Evolutionary conservation across 495 filamentous ascomycete species (phyloP).

Genomic region (Tuber indicum): DNA sequence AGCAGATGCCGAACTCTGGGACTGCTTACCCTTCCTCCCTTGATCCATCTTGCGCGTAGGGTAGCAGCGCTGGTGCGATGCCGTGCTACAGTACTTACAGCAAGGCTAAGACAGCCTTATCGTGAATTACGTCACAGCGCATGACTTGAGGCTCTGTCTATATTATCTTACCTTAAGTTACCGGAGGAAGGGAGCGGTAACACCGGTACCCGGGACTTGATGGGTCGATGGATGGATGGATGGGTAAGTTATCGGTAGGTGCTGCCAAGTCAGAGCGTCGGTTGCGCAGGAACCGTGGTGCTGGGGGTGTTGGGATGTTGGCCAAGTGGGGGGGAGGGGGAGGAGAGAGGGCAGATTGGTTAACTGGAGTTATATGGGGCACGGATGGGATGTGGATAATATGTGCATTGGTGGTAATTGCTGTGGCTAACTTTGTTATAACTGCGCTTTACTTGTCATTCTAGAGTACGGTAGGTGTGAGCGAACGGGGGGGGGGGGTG

Average conservation of each 20-base stretch:
- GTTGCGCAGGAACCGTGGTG: background rate
- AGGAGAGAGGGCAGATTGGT: background rate
- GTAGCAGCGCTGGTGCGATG: background rate
- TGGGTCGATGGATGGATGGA: background rate
- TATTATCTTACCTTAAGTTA: background rate
- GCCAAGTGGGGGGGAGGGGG: background rate
- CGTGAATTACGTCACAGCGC: background rate
- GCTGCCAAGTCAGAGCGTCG: background rate
- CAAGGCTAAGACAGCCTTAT: background rate
- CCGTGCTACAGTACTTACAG: background rate
- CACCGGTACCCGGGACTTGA: background rate
- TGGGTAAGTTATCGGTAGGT: no score
- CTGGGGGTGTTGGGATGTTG: background rate
- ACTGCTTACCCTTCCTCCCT: background rate
- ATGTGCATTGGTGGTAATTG: no score
- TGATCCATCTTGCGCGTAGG: background rate
- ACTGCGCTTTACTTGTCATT: no score
- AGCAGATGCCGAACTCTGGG: background rate
- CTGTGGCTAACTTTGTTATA: no score
- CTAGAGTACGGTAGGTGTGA: no score
- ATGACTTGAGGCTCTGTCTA: background rate
- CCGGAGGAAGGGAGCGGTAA: background rate
- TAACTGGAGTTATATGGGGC: background rate
- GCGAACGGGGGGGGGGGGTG: background rate
- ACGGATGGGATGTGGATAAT: no score